These are phyloP conservation scores for Friedmanniomyces simplex DNA, from an alignment of 495 filamentous ascomycete species.

Conservation along the genomic window DNA sequence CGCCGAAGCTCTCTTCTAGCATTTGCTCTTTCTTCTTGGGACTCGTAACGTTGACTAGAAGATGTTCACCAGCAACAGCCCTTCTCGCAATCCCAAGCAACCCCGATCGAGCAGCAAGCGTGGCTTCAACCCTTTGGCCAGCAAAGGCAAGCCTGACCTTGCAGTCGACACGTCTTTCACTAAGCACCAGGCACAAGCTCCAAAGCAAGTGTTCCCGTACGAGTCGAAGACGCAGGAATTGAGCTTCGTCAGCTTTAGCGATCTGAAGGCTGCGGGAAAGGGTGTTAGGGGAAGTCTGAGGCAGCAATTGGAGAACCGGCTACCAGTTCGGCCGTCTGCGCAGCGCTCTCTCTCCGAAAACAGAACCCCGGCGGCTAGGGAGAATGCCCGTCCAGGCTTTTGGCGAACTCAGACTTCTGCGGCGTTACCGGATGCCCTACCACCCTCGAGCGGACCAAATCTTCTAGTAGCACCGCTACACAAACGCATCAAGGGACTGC, in stretches of 20 bases:
- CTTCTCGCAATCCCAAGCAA: neutral
- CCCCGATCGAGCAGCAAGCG: neutral
- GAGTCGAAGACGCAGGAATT: constrained; percentile 12
- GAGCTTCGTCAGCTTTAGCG: constrained; percentile 15
- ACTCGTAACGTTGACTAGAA: neutral
- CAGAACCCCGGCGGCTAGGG: too few species aligned
- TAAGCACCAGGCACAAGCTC: constrained; percentile 20
- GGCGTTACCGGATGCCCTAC: neutral
- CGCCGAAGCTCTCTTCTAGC: neutral
- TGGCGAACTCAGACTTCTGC: neutral
- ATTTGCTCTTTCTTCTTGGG: neutral
- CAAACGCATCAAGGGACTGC: constrained; percentile 13
- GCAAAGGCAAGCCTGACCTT: constrained; percentile 23
- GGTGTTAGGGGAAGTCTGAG: neutral
- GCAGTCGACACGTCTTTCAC: constrained; percentile 28
- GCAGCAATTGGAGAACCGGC: neutral
- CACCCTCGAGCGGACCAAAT: too few species aligned
- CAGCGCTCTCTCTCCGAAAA: neutral
- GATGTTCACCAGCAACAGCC: neutral
- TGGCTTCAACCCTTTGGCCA: neutral
- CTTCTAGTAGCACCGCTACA: neutral
- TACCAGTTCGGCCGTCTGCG: neutral
- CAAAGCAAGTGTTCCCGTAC: constrained; percentile 26
- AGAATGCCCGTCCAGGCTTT: neutral
- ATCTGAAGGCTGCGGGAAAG: neutral